phyloP scores from a whole-genome alignment of 768 basidiomycete species.

The Tylopilus sp. region DNA sequence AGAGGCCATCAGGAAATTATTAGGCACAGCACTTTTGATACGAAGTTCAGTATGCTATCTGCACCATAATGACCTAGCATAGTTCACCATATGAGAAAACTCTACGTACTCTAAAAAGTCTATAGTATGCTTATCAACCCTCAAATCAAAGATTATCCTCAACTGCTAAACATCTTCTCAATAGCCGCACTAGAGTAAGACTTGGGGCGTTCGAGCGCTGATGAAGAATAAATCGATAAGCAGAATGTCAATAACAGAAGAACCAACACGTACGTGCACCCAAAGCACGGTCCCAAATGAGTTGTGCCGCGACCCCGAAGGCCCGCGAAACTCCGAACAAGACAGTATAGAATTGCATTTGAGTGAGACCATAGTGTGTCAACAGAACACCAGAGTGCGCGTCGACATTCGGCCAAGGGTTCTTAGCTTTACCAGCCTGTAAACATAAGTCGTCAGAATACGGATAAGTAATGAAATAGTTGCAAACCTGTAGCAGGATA shows the following conservation, averaged over 20 bases:
- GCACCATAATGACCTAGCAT: too few species aligned
- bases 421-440: slow-evolving; percentile 88
- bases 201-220: slow-evolving; percentile 87
- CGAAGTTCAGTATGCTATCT: too few species aligned
- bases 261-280: slow-evolving; percentile 68
- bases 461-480: not conserved
- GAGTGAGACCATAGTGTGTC: slow-evolving; percentile 78
- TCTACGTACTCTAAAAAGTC: too few species aligned
- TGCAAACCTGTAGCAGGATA: slow-evolving; percentile 75
- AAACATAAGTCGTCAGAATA: not conserved
- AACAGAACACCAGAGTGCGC: slow-evolving; percentile 92
- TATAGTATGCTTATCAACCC: too few species aligned
- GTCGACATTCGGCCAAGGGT: slow-evolving; percentile 97
- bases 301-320: slow-evolving; percentile 83
- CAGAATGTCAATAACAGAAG: too few species aligned
- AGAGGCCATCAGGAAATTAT: too few species aligned
- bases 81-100: too few species aligned
- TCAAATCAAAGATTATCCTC: too few species aligned
- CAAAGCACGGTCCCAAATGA: slow-evolving; percentile 92
- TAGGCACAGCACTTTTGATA: too few species aligned
- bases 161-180: slow-evolving; percentile 77
- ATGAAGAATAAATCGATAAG: not conserved
- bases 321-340: slow-evolving; percentile 96
- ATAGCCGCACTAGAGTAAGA: slow-evolving; percentile 83
- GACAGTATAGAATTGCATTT: slow-evolving; percentile 98